phyloP scores from a whole-genome alignment of 192 early-diverging fungal genomes.

The Podila minutissima region DNA sequence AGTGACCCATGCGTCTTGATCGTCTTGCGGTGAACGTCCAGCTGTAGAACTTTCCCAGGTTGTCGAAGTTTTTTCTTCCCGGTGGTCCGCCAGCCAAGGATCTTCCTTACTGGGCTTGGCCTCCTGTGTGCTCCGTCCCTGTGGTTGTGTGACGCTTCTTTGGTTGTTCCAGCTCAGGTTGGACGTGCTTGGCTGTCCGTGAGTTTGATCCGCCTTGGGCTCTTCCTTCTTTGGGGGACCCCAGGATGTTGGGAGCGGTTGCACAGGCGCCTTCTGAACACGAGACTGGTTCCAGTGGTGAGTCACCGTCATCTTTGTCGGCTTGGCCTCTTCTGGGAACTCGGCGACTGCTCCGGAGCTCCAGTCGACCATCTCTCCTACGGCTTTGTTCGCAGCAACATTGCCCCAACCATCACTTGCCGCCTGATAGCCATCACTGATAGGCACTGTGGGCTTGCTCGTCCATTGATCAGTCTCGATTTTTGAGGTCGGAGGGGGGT shows the following conservation, averaged over 20 bases:
- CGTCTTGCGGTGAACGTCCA: too few relatives aligned
- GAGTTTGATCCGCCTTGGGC: background rate
- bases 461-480: background rate
- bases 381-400: constrained; percentile 1
- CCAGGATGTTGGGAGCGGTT: background rate
- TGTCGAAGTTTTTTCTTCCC: too few relatives aligned
- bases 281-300: constrained; percentile 7
- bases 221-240: background rate
- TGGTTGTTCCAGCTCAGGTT: too few relatives aligned
- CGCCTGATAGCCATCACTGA: background rate
- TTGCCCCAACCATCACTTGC: background rate
- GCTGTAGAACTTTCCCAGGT: too few relatives aligned
- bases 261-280: background rate
- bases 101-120: too few relatives aligned
- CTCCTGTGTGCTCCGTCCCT: too few relatives aligned
- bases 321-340: constrained; percentile 34
- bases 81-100: too few relatives aligned
- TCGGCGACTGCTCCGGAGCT: constrained; percentile 18
- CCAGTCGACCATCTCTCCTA: constrained; percentile 24
- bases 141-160: too few relatives aligned
- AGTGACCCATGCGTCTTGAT: too few relatives aligned
- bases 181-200: too few relatives aligned
- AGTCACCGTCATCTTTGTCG: constrained; percentile 14
- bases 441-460: background rate
- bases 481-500: too few relatives aligned